Conservation (phyloP, 768 basidiomycete species). For the Clavulina sp. region DNA sequence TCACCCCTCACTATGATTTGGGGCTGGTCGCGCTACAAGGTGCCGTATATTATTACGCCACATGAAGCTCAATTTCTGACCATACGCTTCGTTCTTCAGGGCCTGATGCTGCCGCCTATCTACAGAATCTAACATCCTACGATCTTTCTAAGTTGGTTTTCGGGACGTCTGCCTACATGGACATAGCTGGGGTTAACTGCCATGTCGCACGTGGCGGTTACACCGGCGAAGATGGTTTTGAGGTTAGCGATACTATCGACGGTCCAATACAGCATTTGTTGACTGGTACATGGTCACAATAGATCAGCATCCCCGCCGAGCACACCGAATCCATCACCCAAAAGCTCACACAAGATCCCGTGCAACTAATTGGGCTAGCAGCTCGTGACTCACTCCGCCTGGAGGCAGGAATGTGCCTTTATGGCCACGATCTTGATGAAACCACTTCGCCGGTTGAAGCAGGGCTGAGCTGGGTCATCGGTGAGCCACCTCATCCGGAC, state of each 20-base stretch:
- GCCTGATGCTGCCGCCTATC: conserved; percentile 60
- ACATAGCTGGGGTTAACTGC: conserved; percentile 58
- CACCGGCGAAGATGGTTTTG: conserved; percentile 97
- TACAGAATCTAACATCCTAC: conserved; percentile 59
- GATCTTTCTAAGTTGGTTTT: conserved; percentile 65
- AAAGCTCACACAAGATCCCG: conserved; percentile 39
- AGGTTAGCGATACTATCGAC: conserved; percentile 31
- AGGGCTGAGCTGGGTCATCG: conserved; percentile 83
- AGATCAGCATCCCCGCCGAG: conserved; percentile 81
- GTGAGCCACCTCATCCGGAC: conserved; percentile 22
- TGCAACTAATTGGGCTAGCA: conserved; percentile 77
- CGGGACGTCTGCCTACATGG: conserved; percentile 65
- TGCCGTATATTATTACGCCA: too few relatives aligned
- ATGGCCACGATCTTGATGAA: conserved; percentile 89
- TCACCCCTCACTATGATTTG: conserved; percentile 67
- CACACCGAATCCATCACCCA: conserved; percentile 55
- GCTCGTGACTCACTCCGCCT: conserved; percentile 86
- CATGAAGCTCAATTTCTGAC: too few relatives aligned
- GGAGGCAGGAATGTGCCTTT: conserved; percentile 94
- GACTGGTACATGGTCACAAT: neutral
- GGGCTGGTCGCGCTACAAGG: conserved; percentile 90
- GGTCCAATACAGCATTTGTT: neutral
- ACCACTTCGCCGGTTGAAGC: conserved; percentile 76
- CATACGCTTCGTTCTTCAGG: conserved; percentile 25
- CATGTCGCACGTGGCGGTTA: conserved; percentile 92